phyloP scores from a whole-genome alignment of 2,329 filamentous ascomycete genomes.

The Penicillium sp. region DNA sequence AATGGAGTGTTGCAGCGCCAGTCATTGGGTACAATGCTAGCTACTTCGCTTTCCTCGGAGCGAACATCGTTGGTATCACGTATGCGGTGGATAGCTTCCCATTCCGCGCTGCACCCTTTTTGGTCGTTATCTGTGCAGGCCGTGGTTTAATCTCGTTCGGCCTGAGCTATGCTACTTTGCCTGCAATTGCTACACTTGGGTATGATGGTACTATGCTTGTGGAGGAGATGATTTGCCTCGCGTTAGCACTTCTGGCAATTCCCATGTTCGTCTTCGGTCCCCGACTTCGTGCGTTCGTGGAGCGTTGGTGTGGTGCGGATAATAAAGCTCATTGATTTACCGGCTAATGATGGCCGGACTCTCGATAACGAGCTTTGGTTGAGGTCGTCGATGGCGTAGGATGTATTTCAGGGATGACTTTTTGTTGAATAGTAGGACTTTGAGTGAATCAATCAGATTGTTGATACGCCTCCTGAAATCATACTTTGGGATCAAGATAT shows the following conservation, averaged over 20 bases:
- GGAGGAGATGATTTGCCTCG: slow-evolving; percentile 7
- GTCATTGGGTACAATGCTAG: slow-evolving; percentile 14
- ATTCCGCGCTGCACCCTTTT: slow-evolving; percentile 10
- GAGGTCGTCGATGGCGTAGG: too few relatives aligned
- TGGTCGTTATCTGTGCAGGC: slow-evolving; percentile 18
- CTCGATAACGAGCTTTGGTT: too few relatives aligned
- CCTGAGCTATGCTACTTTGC: too few relatives aligned
- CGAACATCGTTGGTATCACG: slow-evolving; percentile 17
- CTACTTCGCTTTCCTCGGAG: slow-evolving; percentile 18
- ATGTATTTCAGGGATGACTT: too few relatives aligned
- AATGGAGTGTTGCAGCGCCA: slow-evolving; percentile 8
- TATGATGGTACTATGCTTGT: slow-evolving; percentile 10
- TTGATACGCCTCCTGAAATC: too few relatives aligned
- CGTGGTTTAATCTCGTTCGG: slow-evolving; percentile 19
- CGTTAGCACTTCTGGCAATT: slow-evolving; percentile 1
- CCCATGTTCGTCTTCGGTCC: slow-evolving; percentile 9
- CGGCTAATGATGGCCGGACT: too few relatives aligned
- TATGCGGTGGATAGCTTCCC: slow-evolving; percentile 19
- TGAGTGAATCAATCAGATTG: too few relatives aligned
- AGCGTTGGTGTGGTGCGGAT: too few relatives aligned
- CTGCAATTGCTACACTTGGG: slow-evolving; percentile 5
- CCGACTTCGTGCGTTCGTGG: background rate
- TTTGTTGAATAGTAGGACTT: too few relatives aligned
- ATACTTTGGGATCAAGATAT: too few relatives aligned
- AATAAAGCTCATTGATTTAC: too few relatives aligned